These are phyloP conservation scores for Olyra latifolia DNA, from an alignment of 176 grass and related monocot genomes.

Conservation along the genomic window DNA sequence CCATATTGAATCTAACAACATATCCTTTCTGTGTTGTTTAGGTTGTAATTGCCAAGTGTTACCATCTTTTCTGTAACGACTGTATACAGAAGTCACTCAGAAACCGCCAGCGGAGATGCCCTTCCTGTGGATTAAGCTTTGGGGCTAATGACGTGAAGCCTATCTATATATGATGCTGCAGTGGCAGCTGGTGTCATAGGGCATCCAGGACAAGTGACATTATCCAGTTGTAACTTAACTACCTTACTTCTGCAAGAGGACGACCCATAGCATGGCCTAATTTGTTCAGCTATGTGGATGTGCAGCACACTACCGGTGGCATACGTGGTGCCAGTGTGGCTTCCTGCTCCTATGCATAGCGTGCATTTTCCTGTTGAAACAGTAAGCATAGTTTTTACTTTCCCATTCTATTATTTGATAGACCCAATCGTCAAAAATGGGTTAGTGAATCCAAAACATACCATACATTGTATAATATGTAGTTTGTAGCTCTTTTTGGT, in stretches of 20 bases:
- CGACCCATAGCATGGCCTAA: background rate
- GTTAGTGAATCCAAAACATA: slow-evolving; percentile 16
- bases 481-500: slow-evolving; percentile 1
- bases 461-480: slow-evolving; percentile 1
- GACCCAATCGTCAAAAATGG: background rate
- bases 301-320: background rate
- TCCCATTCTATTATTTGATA: slow-evolving; percentile 41
- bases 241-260: slow-evolving; percentile 15
- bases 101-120: slow-evolving; percentile 70
- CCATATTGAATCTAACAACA: background rate
- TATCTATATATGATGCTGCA: slow-evolving; percentile 69
- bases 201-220: slow-evolving; percentile 9
- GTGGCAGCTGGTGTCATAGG: background rate
- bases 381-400: slow-evolving; percentile 1
- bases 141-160: slow-evolving; percentile 84
- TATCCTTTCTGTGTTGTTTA: slow-evolving; percentile 20
- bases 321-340: slow-evolving; percentile 19
- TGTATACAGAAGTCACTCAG: slow-evolving; percentile 67
- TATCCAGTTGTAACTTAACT: slow-evolving; percentile 29
- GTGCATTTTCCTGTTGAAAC: slow-evolving; percentile 25
- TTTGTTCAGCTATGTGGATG: slow-evolving; percentile 14
- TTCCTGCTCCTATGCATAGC: slow-evolving; percentile 38
- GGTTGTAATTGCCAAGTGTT: slow-evolving; percentile 92
- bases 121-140: slow-evolving; percentile 69
- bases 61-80: slow-evolving; percentile 88